Conservation (phyloP, 768 basidiomycete species). For the Trametes elegans region DNA sequence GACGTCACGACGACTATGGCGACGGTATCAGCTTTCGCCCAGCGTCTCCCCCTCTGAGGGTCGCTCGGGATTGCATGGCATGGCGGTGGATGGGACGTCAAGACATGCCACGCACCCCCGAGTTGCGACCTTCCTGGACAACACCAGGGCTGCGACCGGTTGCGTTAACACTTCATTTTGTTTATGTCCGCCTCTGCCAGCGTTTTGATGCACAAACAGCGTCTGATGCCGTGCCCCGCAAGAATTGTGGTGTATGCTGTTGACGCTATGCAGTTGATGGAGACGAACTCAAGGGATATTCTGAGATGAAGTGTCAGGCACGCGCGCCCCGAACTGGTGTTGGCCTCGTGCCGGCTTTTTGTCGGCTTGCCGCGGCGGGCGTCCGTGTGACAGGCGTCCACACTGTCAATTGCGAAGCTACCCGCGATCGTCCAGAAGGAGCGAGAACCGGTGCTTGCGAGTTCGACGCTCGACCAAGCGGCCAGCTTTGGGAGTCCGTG, state of each 20-base stretch:
- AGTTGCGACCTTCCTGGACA: too few species aligned
- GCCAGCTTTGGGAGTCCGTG: not conserved
- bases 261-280: not conserved
- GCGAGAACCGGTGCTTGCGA: not conserved
- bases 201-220: not conserved
- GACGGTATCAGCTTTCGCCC: conserved; percentile 9
- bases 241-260: not conserved
- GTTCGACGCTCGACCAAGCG: not conserved
- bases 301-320: not conserved
- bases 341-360: not conserved
- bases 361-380: conserved; percentile 1
- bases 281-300: not conserved
- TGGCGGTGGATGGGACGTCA: not conserved
- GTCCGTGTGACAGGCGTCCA: not conserved
- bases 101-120: not conserved
- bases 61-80: not conserved
- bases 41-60: not conserved
- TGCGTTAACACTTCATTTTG: not conserved
- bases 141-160: not conserved
- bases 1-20: conserved; percentile 15
- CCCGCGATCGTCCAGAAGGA: not conserved
- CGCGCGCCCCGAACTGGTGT: not conserved
- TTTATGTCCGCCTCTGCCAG: not conserved
- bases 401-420: not conserved
- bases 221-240: not conserved